phyloP scores from a whole-genome alignment of 202 grass and related monocot genomes.

The Saccharum hybrid region DNA sequence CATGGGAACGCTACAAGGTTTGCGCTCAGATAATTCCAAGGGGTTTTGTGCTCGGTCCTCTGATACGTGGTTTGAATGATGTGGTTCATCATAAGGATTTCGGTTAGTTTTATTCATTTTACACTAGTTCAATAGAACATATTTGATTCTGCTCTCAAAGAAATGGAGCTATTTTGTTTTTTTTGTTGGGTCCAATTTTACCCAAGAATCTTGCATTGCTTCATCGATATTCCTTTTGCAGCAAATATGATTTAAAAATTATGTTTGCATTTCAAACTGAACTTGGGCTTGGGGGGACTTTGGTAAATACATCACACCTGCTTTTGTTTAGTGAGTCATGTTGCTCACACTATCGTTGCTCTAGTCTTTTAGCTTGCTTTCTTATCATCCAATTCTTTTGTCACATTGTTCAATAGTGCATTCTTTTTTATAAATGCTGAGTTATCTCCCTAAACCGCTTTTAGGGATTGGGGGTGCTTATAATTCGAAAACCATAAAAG shows the following conservation, averaged over 20 bases:
- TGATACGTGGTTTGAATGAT: slow-evolving; percentile 84
- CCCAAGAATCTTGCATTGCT: slow-evolving; percentile 27
- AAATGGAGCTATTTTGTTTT: slow-evolving; percentile 26
- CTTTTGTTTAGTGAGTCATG: slow-evolving; percentile 28
- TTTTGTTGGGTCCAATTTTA: slow-evolving; percentile 26
- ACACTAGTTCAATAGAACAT: slow-evolving; percentile 26
- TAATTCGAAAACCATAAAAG: slow-evolving; percentile 83
- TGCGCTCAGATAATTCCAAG: slow-evolving; percentile 64
- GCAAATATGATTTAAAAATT: slow-evolving; percentile 8
- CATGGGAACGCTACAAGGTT: slow-evolving; percentile 59
- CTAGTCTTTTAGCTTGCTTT: neutral
- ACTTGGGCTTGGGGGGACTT: neutral
- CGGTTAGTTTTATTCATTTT: slow-evolving; percentile 65
- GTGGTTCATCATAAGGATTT: slow-evolving; percentile 96
- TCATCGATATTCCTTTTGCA: slow-evolving; percentile 28
- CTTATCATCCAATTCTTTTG: slow-evolving; percentile 28
- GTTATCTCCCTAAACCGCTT: slow-evolving; percentile 31
- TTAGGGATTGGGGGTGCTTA: slow-evolving; percentile 78
- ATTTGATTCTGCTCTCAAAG: slow-evolving; percentile 13
- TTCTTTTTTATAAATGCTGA: slow-evolving; percentile 22
- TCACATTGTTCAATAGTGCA: slow-evolving; percentile 19
- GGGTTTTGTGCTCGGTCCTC: slow-evolving; percentile 78
- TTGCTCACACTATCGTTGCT: slow-evolving; percentile 6
- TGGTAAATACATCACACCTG: slow-evolving; percentile 20
- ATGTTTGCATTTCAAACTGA: slow-evolving; percentile 26